These are phyloP conservation scores for Canariomyces notabilis DNA, from an alignment of 2,329 filamentous ascomycete species.

Conservation along the genomic window DNA sequence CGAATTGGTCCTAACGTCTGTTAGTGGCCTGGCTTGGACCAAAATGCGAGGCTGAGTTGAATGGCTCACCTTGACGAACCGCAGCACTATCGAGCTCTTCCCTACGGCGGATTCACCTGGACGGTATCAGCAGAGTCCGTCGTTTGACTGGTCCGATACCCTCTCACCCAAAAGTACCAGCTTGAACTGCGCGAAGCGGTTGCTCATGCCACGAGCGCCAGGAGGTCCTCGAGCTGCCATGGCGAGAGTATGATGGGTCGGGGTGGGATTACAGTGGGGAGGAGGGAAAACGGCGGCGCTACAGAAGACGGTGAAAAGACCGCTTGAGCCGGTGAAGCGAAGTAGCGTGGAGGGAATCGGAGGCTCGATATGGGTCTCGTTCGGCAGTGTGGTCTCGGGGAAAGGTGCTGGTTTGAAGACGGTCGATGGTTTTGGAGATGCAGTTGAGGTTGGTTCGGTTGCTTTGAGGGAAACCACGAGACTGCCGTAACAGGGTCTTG, in stretches of 20 bases:
- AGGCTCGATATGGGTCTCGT: no score
- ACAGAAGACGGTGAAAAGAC: slow-evolving; percentile 10
- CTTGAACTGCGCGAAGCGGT: slow-evolving; percentile 98
- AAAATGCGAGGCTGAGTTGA: background rate
- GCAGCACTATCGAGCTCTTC: slow-evolving; percentile 98
- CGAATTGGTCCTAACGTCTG: slow-evolving; percentile 82
- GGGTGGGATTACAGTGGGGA: slow-evolving; percentile 16
- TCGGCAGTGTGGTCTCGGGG: background rate
- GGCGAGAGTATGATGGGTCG: slow-evolving; percentile 31
- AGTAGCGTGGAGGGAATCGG: no score
- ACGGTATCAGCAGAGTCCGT: slow-evolving; percentile 34
- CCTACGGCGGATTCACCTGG: slow-evolving; percentile 96
- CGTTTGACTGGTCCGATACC: background rate
- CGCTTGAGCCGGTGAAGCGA: no score
- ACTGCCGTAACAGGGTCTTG: slow-evolving; percentile 11
- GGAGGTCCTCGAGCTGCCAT: slow-evolving; percentile 80
- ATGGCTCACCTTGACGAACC: slow-evolving; percentile 87
- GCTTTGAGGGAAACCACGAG: slow-evolving; percentile 17
- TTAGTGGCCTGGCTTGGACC: slow-evolving; percentile 13
- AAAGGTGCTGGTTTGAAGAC: background rate
- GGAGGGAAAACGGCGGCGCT: slow-evolving; percentile 9
- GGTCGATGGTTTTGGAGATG: background rate
- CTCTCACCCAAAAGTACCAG: slow-evolving; percentile 85
- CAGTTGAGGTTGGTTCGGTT: slow-evolving; percentile 5
- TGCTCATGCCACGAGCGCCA: slow-evolving; percentile 60